A percentile compares a stretch with the other conserved stretches of the same genome.
phyloP scores from a whole-genome alignment of 768 basidiomycete genomes.

The Tricholoma flavovirens region DNA sequence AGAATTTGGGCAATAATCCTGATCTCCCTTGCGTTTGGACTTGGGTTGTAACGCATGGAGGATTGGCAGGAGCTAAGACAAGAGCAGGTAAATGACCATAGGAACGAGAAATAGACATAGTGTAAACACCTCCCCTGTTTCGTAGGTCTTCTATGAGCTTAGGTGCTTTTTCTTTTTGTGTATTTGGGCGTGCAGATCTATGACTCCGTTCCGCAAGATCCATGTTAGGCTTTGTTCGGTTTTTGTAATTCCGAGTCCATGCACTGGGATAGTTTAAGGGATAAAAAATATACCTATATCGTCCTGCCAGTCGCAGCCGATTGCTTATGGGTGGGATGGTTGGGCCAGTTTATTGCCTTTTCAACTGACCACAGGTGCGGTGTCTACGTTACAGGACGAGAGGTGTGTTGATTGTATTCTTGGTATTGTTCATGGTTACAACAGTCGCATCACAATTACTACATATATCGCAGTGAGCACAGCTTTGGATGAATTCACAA shows the following conservation, averaged over 20 bases:
- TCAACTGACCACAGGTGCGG: background rate
- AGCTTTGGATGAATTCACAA: background rate
- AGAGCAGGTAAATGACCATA: too few species aligned
- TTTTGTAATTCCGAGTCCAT: background rate
- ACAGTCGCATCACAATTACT: background rate
- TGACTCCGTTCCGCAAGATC: background rate
- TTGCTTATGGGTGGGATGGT: background rate
- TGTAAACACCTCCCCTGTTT: background rate
- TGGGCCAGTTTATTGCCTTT: background rate
- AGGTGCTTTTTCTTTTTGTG: background rate
- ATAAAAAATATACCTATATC: background rate
- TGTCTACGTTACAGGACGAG: background rate
- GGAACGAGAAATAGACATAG: too few species aligned
- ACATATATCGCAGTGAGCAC: background rate
- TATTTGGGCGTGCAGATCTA: background rate
- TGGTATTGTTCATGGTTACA: background rate
- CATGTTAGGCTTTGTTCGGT: background rate
- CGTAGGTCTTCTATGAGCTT: background rate
- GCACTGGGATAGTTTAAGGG: background rate
- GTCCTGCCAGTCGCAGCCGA: background rate
- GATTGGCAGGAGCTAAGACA: too few species aligned
- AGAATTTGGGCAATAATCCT: background rate
- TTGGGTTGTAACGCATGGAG: too few species aligned
- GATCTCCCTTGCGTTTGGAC: too few species aligned
- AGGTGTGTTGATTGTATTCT: background rate